Conservation (phyloP, 2,329 filamentous ascomycete genomes). For the Coniosporium tulheliwenetii region DNA sequence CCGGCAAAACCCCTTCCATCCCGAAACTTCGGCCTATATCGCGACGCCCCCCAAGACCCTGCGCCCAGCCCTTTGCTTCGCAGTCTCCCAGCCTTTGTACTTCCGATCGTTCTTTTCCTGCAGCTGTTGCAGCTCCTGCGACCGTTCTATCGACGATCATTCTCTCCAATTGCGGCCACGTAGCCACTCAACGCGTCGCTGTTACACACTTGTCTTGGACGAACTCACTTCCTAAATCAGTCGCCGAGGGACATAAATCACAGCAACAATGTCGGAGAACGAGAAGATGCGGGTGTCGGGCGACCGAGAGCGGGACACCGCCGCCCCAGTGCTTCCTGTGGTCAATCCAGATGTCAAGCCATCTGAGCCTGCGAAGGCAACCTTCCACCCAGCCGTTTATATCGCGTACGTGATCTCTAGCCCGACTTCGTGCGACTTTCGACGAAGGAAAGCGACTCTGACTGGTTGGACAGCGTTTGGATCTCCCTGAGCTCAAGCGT, state of each 20-base stretch:
- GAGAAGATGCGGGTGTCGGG: constrained; percentile 77
- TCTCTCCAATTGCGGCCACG: too few relatives aligned
- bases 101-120: too few relatives aligned
- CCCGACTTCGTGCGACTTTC: neutral
- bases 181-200: too few relatives aligned
- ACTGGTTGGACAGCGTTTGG: constrained; percentile 50
- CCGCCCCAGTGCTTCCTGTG: constrained; percentile 55
- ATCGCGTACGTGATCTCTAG: constrained; percentile 39
- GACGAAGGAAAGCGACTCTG: neutral
- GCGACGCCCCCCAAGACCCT: too few relatives aligned
- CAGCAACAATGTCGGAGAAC: constrained; percentile 45
- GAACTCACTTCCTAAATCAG: too few relatives aligned
- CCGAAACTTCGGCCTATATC: too few relatives aligned
- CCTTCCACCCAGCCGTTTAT: constrained; percentile 72
- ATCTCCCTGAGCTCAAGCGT: constrained; percentile 84
- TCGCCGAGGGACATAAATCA: constrained; percentile 1
- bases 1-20: too few relatives aligned
- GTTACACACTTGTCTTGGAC: too few relatives aligned
- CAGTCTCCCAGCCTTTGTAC: too few relatives aligned
- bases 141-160: too few relatives aligned
- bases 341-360: constrained; percentile 66
- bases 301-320: constrained; percentile 50
- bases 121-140: too few relatives aligned
- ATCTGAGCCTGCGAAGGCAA: constrained; percentile 44
- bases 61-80: too few relatives aligned